Evolutionary conservation across 805 yeast species (phyloP), one percentile per base, ranked within the genome.

Genomic region (baker's yeast (Saccharomyces cerevisiae)): DNA sequence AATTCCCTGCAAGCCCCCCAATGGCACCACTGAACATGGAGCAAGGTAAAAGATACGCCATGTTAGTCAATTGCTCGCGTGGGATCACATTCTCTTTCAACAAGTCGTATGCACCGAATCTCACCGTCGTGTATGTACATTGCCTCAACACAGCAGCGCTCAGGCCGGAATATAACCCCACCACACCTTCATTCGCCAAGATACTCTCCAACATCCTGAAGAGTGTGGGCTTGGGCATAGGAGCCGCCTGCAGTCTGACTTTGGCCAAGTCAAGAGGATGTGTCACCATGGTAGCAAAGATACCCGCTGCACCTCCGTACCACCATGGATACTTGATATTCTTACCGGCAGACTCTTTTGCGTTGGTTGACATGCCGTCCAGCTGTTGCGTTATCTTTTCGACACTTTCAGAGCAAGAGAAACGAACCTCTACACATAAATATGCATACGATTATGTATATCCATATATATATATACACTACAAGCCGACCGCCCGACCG

Each of bases 181-280:
- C 63, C 6, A 77, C 43, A n/a, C 89, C 95, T 68, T 88, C 94
- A 52, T 57, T 53, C 14, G 49, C 43, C 5, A 58, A 26, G n/a
- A 64, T 61, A 6, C 48, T 55, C 24, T 53, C 41, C 6, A 62
- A 76, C 80, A 89, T 85, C 6, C 79, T 72, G 6, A 80, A 65
- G 59, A 89, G 74, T 0, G 82, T 75, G 53, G 81, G 85, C 46
- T 89, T 89, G 3, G 87, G 85, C 11, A 70, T 73, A 0, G 78
- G 66, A 2, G 95, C 90, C 0, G 96, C 85, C 67, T 89, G 96
- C 66, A 89, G 74, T 51, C 96, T 79, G 8, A 90, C 96, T 64
- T 89, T 89, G 2, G 96, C 94, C 47, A 89, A 74, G 67, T 89
- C 96, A 55, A 89, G 73, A 3, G 96, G 96, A 70, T 89, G 96